Base-by-base conservation (phyloP, 169 alveolate genomes). In the Toxoplasma gondii region DNA sequence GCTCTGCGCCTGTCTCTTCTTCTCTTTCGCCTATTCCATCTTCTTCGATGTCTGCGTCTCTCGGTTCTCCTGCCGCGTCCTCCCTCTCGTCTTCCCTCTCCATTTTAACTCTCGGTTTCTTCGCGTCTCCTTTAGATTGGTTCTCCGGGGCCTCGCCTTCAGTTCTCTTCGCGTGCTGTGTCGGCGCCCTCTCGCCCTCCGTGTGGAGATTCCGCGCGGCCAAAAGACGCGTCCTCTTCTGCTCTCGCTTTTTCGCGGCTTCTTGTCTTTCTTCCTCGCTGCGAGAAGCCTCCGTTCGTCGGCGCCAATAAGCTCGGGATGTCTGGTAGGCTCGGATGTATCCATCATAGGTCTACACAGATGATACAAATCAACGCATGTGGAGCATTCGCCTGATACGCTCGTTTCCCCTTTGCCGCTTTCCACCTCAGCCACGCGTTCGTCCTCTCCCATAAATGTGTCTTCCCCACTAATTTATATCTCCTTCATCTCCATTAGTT, bases 241-340 rank as follows among this genome's bases (percentile, higher is more conserved):
- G 9, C 86, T 78, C 39, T 7, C 49, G 39, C 86, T 29, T 27
- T n/a, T 29, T n/a, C 86, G 22, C 86, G n/a, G 1, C 31, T 78
- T n/a, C 86, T n/a, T 12, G 9, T 78, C 45, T 16, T 31, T n/a
- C 86, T 78, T 78, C 86, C 45, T 78, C 86, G 22, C 64, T 10
- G 90, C 64, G 67, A 5, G 49, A 41, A 22, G 39, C 84, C 67
- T 12, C 38, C 69, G 64, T 36, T 9, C 90, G 90, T 9, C 69
- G 41, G 34, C 41, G 31, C 90, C 90, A 82, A 27, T 29, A 82
- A 0, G 90, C 90, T 7, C 69, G 19, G 41, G 90, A 82, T 31
- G n/a, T 29, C 29, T 82, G 90, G 41, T 82, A 82, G 19, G 90
- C 90, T 19, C 41, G 67, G 41, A 82, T 82, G 90, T 82, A 82